Percentiles rank a stretch among this genome's conserved stretches.
These are phyloP conservation scores for Pleoardoris graminearum DNA, from an alignment of 2,329 filamentous ascomycete species.

Conservation along the genomic window DNA sequence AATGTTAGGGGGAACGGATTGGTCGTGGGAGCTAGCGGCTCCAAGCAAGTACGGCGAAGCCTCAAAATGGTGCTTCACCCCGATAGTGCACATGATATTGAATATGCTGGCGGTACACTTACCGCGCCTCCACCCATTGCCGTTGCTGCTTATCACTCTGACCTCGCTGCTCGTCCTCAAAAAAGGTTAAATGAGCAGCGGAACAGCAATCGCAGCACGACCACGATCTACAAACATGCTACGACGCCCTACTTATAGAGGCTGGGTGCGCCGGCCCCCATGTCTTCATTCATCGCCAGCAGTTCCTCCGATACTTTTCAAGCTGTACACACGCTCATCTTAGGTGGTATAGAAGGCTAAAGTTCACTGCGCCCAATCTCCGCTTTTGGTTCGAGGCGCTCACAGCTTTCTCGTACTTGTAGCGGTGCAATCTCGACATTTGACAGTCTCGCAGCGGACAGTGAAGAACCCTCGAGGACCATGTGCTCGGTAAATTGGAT, in stretches of 20 bases:
- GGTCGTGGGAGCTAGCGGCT: neutral
- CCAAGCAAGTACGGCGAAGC: neutral
- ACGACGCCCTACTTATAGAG: neutral
- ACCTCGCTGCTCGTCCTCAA: neutral
- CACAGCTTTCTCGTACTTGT: neutral
- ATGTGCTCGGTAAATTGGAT: neutral
- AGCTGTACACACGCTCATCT: neutral
- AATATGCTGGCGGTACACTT: neutral
- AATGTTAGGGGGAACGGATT: neutral
- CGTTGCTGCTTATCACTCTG: neutral
- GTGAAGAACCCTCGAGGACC: neutral
- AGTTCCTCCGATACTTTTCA: neutral
- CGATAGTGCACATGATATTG: neutral
- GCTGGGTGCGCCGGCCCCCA: neutral
- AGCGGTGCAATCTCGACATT: neutral
- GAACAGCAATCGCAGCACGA: neutral
- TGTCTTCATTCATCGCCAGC: neutral
- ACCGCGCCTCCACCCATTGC: neutral
- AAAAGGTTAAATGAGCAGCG: neutral
- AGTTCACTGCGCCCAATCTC: neutral
- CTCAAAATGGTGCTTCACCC: neutral
- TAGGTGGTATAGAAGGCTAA: neutral
- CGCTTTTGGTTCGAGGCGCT: neutral
- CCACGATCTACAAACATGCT: neutral
- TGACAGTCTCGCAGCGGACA: neutral